Conservation (phyloP, 805 yeast genomes). For the Teunomyces cretensis region DNA sequence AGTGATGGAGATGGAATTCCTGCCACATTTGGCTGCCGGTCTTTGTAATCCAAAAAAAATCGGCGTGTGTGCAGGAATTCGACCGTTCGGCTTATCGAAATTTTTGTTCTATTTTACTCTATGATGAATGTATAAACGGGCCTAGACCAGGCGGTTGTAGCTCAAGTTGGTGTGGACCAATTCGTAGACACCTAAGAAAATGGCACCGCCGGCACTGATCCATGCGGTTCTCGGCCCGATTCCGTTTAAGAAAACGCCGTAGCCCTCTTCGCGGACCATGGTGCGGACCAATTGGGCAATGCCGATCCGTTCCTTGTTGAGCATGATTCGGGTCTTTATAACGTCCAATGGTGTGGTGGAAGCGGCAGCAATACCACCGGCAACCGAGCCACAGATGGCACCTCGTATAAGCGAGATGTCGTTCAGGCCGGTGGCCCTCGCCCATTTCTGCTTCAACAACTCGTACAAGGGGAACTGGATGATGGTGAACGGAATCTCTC, state of each 20-base stretch:
- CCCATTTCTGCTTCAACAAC: slow-evolving; percentile 63
- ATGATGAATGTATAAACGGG: not conserved
- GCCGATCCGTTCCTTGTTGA: slow-evolving; percentile 51
- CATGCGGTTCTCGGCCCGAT: slow-evolving; percentile 95
- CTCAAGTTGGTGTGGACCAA: slow-evolving; percentile 46
- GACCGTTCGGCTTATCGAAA: not conserved
- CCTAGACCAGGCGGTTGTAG: not conserved
- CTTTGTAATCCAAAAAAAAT: not conserved
- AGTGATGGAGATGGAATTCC: not conserved
- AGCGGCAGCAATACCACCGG: slow-evolving; percentile 84
- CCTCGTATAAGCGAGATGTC: slow-evolving; percentile 68
- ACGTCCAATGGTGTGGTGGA: slow-evolving; percentile 79
- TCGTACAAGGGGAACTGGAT: slow-evolving; percentile 96
- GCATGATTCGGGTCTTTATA: slow-evolving; percentile 82
- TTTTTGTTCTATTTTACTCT: not conserved
- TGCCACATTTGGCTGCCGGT: not conserved
- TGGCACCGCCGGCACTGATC: slow-evolving; percentile 98
- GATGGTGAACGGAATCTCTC: slow-evolving; percentile 96
- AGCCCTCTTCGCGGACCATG: slow-evolving; percentile 73
- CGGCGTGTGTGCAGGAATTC: not conserved
- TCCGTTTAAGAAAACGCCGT: slow-evolving; percentile 71
- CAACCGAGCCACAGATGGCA: slow-evolving; percentile 78
- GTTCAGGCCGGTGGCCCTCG: slow-evolving; percentile 29
- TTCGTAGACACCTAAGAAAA: slow-evolving; percentile 93
- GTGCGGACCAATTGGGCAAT: slow-evolving; percentile 47